phyloP scores from a whole-genome alignment of 208 protist species.

The Acanthamoeba royreba region DNA sequence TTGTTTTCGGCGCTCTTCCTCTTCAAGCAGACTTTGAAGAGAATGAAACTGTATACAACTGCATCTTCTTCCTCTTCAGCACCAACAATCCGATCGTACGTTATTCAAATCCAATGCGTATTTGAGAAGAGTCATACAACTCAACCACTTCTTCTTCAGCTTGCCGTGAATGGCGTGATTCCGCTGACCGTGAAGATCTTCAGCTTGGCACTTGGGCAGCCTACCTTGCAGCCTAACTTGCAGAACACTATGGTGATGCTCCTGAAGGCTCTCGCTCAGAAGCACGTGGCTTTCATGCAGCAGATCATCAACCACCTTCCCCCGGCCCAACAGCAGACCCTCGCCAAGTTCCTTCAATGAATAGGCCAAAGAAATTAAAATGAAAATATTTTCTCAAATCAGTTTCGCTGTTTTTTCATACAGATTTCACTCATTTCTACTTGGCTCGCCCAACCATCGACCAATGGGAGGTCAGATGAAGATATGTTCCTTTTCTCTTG shows the following conservation, averaged over 20 bases:
- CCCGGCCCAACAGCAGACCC: slow-evolving; percentile 20
- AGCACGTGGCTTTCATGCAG: background rate
- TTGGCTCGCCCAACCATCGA: too few relatives aligned
- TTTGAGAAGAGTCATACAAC: too few relatives aligned
- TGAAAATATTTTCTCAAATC: too few relatives aligned
- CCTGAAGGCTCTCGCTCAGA: background rate
- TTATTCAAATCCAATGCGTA: too few relatives aligned
- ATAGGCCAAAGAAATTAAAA: too few relatives aligned
- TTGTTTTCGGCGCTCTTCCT: background rate
- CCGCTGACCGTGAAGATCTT: slow-evolving; percentile 27
- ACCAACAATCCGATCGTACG: slow-evolving; percentile 26
- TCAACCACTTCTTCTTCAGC: background rate
- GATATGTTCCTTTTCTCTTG: too few relatives aligned
- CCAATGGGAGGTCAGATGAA: too few relatives aligned
- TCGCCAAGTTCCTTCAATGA: slow-evolving; percentile 24
- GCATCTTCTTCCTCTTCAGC: slow-evolving; percentile 45
- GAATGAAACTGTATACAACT: slow-evolving; percentile 19
- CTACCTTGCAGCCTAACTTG: background rate
- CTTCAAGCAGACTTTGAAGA: slow-evolving; percentile 29
- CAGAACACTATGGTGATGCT: slow-evolving; percentile 29
- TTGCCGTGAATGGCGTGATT: background rate
- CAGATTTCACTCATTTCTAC: too few relatives aligned
- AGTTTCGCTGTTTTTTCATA: too few relatives aligned
- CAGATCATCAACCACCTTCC: background rate
- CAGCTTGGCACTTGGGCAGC: background rate